Percentiles rank a stretch among this genome's conserved stretches.
phyloP scores from a whole-genome alignment of 75 land plant species.

The Picea sitchensis region DNA sequence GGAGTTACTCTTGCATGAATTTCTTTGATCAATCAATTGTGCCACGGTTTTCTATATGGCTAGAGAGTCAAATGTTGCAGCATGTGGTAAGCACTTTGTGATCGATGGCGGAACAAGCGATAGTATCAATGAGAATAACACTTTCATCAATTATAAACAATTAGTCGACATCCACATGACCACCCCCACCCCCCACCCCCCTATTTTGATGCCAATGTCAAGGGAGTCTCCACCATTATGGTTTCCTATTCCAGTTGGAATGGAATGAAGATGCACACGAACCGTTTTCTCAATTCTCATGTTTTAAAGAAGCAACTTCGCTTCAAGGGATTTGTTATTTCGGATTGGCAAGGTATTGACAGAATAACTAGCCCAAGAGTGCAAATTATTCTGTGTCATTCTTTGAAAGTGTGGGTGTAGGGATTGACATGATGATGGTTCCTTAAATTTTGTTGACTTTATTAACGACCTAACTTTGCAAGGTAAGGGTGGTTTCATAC shows the following conservation, averaged over 20 bases:
- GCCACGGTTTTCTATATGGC: no score
- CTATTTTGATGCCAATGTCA: constrained; percentile 35
- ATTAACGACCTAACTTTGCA: constrained; percentile 14
- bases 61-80: constrained; percentile 32
- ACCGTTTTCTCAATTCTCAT: constrained; percentile 20
- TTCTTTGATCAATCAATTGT: no score
- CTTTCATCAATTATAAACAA: constrained; percentile 27
- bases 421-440: constrained; percentile 61
- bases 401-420: constrained; percentile 29
- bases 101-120: constrained; percentile 55
- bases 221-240: constrained; percentile 58
- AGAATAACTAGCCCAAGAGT: constrained; percentile 27
- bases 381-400: constrained; percentile 48
- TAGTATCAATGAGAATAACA: constrained; percentile 51
- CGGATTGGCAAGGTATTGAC: constrained; percentile 46
- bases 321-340: constrained; percentile 49
- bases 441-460: constrained; percentile 25
- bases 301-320: constrained; percentile 26
- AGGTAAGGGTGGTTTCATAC: constrained; percentile 19
- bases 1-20: no score
- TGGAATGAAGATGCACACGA: constrained; percentile 54
- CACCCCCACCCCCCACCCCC: no score
- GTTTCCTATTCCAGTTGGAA: constrained; percentile 56
- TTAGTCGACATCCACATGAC: constrained; percentile 46
- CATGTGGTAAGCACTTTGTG: constrained; percentile 60